phyloP scores from a whole-genome alignment of 352 stramenopile genomes.

The Thraustotheca clavata region DNA sequence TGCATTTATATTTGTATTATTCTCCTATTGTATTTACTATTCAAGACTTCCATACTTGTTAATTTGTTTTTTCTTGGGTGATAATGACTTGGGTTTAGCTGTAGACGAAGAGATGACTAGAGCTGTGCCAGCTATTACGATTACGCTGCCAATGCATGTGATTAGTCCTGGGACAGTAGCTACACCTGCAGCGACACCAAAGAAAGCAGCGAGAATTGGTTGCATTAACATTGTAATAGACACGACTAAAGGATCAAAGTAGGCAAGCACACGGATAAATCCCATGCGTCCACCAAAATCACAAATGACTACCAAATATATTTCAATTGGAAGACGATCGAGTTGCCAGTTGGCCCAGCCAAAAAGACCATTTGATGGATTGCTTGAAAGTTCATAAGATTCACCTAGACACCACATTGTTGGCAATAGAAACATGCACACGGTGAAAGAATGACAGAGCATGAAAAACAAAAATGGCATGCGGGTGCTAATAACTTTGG shows the following conservation, averaged over 20 bases:
- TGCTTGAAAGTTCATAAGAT: conserved; percentile 49
- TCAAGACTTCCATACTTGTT: too few relatives aligned
- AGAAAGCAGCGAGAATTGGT: conserved; percentile 63
- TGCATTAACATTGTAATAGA: conserved; percentile 85
- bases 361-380: conserved; percentile 73
- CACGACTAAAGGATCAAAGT: conserved; percentile 86
- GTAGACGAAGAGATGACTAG: conserved; percentile 37
- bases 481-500: conserved; percentile 57
- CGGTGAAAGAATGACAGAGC: conserved; percentile 56
- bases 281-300: conserved; percentile 78
- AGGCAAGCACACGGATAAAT: conserved; percentile 86
- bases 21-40: too few relatives aligned
- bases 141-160: conserved; percentile 46
- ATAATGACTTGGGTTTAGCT: background rate
- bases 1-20: too few relatives aligned
- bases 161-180: conserved; percentile 60
- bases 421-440: conserved; percentile 56
- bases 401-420: conserved; percentile 27
- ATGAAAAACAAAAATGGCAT: conserved; percentile 65
- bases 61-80: background rate
- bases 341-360: conserved; percentile 58
- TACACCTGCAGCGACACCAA: conserved; percentile 66
- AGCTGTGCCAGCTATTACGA: conserved; percentile 58
- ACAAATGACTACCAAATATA: conserved; percentile 84
- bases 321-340: conserved; percentile 45